A percentile compares a stretch with the other conserved stretches of the same genome.
phyloP scores from a whole-genome alignment of 1,139 yeast species.

The Casaregolazyma lundiana region DNA sequence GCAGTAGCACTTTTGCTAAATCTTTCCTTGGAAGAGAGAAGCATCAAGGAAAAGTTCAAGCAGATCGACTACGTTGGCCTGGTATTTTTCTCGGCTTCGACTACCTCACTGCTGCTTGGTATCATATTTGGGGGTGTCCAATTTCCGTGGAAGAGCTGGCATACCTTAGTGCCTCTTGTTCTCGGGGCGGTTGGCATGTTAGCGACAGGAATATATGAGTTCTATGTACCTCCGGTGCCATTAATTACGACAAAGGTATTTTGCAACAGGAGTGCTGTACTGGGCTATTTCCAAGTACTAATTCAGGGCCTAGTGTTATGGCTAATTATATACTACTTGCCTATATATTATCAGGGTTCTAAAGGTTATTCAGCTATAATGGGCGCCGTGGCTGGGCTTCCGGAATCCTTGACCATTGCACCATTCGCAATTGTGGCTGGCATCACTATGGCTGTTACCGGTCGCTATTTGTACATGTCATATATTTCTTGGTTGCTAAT shows the following conservation, averaged over 20 bases:
- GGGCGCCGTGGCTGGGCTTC: conserved; percentile 56
- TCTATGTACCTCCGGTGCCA: conserved; percentile 42
- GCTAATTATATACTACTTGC: conserved; percentile 40
- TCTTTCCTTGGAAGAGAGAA: conserved; percentile 46
- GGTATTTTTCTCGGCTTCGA: conserved; percentile 38
- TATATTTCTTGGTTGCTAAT: conserved; percentile 42
- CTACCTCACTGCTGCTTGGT: conserved; percentile 45
- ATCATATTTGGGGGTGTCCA: conserved; percentile 48
- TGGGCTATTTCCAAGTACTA: conserved; percentile 36
- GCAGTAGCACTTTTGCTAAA: conserved; percentile 47
- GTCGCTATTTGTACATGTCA: conserved; percentile 46
- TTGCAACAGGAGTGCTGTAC: conserved; percentile 32
- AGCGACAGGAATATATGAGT: conserved; percentile 47
- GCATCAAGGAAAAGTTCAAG: conserved; percentile 39
- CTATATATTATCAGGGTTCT: conserved; percentile 55
- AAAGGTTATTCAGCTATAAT: conserved; percentile 46
- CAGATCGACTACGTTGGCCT: conserved; percentile 49
- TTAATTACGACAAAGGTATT: conserved; percentile 42
- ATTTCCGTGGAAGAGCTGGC: conserved; percentile 50
- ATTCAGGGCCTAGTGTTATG: conserved; percentile 40
- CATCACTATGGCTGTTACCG: conserved; percentile 41
- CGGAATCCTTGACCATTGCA: conserved; percentile 50
- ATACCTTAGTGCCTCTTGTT: conserved; percentile 50
- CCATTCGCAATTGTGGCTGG: conserved; percentile 47
- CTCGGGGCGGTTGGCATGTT: conserved; percentile 46